Base-by-base conservation (phyloP, 495 filamentous ascomycete genomes). In the Parachaetomium inaequale region DNA sequence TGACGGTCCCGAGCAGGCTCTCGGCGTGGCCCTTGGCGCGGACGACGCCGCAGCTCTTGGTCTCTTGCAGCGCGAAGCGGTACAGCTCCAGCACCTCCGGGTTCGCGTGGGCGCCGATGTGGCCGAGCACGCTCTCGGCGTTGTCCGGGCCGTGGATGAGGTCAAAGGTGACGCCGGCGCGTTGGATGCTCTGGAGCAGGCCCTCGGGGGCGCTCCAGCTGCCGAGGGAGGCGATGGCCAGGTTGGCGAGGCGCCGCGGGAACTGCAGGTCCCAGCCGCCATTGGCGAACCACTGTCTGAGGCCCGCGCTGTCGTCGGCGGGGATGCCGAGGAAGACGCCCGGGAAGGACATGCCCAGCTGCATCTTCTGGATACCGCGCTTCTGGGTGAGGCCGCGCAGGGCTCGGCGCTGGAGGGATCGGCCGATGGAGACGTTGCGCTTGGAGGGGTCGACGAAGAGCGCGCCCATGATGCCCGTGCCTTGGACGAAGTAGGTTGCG, bases 11-110 rank as follows among this genome's bases (percentile, higher is more conserved):
- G 31, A 96, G 70, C 17, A 96, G 74, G 28, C 78, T 80, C 63
- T 90, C 89, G 43, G 81, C 76, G 0, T 83, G 82, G 55, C 84
- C 81, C 72, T 88, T 92, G 6, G 92, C 92, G 32, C 91, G 82
- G 60, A 96, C 91, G 58, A 96, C 87, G 46, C 90, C 90, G 65
- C 90, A 93, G 21, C 83, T 78, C 45, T 85, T 84, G 21, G 83
- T 80, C 51, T 92, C 90, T 32, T 84, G 78, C 3, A 96, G 79
- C 4, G 92, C 92, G 34, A 89, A 78, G 32, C 85, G 82, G 74
- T 96, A 96, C 21, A 95, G 85, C 61, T 92, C 90, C 12, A 87
- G 80, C n/a, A 93, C 85, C 26, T 91, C 92, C 60, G 90, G 88
- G n/a, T 85, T 81, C 15, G 89, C 85, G 70, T 87, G 85, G 0